A percentile compares a stretch with the other conserved stretches of the same genome.
phyloP scores from a whole-genome alignment of 805 yeast species.

The Torulaspora gathmanii region DNA sequence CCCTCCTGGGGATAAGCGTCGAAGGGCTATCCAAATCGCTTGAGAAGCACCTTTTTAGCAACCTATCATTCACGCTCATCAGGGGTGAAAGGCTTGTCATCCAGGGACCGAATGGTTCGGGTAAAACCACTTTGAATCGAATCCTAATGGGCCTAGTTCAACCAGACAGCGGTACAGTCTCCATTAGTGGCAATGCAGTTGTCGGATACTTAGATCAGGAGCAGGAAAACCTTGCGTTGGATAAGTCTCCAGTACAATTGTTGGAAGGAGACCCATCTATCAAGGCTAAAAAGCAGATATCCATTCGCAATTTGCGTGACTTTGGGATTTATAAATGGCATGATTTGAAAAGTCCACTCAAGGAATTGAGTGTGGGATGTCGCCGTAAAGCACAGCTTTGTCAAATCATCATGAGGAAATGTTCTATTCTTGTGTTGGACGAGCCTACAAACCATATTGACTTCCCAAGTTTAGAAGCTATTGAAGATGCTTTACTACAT shows the following conservation, averaged over 20 bases:
- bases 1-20: constrained; percentile 12
- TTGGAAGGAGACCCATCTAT: constrained; percentile 12
- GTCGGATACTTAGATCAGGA: constrained; percentile 19
- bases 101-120: constrained; percentile 24
- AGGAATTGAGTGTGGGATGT: constrained; percentile 17
- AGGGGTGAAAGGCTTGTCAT: constrained; percentile 16
- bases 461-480: constrained; percentile 17
- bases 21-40: constrained; percentile 14
- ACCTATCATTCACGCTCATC: constrained; percentile 13
- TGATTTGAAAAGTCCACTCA: constrained; percentile 16
- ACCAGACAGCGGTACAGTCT: constrained; percentile 16
- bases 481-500: constrained; percentile 16
- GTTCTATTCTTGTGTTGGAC: constrained; percentile 15
- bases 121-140: constrained; percentile 21
- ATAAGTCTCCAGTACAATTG: constrained; percentile 15
- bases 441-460: constrained; percentile 22
- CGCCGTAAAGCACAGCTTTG: constrained; percentile 20
- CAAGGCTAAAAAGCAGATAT: constrained; percentile 14
- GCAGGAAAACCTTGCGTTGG: constrained; percentile 18
- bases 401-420: constrained; percentile 19
- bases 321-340: constrained; percentile 19
- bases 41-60: constrained; percentile 11
- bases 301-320: constrained; percentile 15
- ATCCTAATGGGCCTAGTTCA: constrained; percentile 14
- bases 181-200: constrained; percentile 17